Evolutionary conservation across 768 basidiomycete genomes (phyloP).

Genomic region (Daedalea quercina): DNA sequence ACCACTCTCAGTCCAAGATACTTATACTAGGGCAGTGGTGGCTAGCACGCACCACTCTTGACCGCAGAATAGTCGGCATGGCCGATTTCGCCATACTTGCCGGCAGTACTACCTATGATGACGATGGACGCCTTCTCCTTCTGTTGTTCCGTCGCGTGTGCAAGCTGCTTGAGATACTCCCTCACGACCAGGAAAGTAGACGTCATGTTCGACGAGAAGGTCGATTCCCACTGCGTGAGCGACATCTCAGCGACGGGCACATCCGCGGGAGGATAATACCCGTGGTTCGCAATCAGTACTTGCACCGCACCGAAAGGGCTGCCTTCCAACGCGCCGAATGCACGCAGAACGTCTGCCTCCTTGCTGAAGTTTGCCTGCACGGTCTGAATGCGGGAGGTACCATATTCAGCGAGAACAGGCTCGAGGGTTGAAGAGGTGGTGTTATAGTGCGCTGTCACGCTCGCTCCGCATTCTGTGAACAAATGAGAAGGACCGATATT

Average conservation of each 20-base stretch:
- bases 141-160: slow-evolving; percentile 23
- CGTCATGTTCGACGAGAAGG: slow-evolving; percentile 58
- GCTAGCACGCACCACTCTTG: slow-evolving; percentile 52
- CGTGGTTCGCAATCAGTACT: slow-evolving; percentile 59
- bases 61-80: slow-evolving; percentile 62
- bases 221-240: slow-evolving; percentile 56
- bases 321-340: slow-evolving; percentile 37
- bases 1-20: background rate
- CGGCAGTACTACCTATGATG: slow-evolving; percentile 64
- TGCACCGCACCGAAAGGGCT: slow-evolving; percentile 43
- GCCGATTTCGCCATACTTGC: slow-evolving; percentile 65
- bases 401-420: slow-evolving; percentile 32
- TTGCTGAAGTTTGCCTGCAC: slow-evolving; percentile 54
- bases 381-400: slow-evolving; percentile 20
- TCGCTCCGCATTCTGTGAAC: slow-evolving; percentile 56
- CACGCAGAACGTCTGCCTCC: slow-evolving; percentile 43
- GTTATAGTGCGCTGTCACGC: slow-evolving; percentile 69
- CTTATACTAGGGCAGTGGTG: background rate
- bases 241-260: slow-evolving; percentile 50
- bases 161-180: slow-evolving; percentile 48
- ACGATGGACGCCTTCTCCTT: slow-evolving; percentile 56
- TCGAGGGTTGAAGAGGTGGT: slow-evolving; percentile 38
- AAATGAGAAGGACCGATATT: background rate
- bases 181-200: slow-evolving; percentile 61
- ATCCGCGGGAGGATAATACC: slow-evolving; percentile 37